Evolutionary conservation across 2,329 filamentous ascomycete genomes (phyloP), one percentile per base, ranked within the genome.

Genomic region (Emergomyces africanus): DNA sequence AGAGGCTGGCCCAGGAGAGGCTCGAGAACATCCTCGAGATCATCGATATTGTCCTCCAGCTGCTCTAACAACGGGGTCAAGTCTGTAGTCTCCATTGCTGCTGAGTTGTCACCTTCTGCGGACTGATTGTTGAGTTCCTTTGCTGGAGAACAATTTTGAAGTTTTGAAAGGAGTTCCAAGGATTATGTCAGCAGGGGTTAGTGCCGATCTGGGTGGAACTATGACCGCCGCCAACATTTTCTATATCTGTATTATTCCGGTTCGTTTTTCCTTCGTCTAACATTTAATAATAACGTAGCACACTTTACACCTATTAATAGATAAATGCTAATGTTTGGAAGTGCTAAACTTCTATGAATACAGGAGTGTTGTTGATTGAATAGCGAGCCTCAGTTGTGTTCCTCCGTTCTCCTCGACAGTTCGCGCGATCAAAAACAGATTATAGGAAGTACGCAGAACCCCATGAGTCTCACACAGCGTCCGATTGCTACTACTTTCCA

Each of bases 41-140:
- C 82, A 73, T 95, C 88, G 56, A 97, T 82, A 70, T 90, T 84
- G 65, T 83, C 81, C 64, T 90, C 86, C 57, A 96, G 83, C 70
- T 85, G 81, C 66, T 88, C 83, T 56, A 95, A 77, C 57, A 88
- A 81, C 35, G 86, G 82, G 10, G 80, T 74, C 57, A 94, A 78
- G 68, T 87, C 80, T 63, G 75, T 63, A 18, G 76, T 71, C 44
- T 83, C 81, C 81, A 83, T 83, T 42, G 42, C 15, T 23, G 23
- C 25, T 64, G 62, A 46, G 61, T 60, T 59, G 54, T 23, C 2
- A 28, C 10, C 15, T 37, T 54, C 20, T 41, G n/a, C 1, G 35
- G n/a, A 3, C 48, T 35, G 12, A 3, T 35, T 37, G 25, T 30
- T 5, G 3, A 25, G 53, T 25, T 18, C 14, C 15, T 5, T 35